These are phyloP conservation scores for Synchytrium microbalum DNA, from an alignment of 371 early-diverging fungal species.

Conservation along the genomic window DNA sequence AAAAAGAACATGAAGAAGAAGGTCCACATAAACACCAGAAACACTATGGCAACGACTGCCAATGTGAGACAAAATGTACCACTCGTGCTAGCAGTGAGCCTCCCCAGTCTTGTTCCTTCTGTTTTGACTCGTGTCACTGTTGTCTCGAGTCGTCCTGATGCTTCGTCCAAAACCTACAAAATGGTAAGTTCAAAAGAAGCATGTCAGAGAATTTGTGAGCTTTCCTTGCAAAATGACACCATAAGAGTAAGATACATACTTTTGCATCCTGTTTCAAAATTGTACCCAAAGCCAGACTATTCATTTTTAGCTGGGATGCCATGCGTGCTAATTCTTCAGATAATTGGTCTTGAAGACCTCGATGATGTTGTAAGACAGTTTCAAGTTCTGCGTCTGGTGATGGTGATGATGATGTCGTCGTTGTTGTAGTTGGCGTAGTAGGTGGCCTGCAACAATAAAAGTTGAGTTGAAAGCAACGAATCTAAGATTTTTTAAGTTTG, in stretches of 20 bases:
- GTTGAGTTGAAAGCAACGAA: not conserved
- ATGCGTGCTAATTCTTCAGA: conserved; percentile 55
- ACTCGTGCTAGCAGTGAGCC: conserved; percentile 54
- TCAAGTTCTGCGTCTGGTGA: conserved; percentile 19
- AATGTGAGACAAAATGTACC: conserved; percentile 62
- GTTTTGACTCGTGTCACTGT: conserved; percentile 42
- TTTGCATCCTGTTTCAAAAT: conserved; percentile 49
- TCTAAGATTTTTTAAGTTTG: not conserved
- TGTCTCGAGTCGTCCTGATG: conserved; percentile 40
- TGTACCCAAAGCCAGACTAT: conserved; percentile 54
- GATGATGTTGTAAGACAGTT: conserved; percentile 53
- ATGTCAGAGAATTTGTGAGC: too few relatives aligned
- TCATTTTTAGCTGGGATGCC: conserved; percentile 57
- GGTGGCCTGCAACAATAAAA: too few relatives aligned
- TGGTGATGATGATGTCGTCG: not conserved
- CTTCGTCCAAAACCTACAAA: conserved; percentile 40
- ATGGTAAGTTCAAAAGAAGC: too few relatives aligned
- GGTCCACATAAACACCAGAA: conserved; percentile 55
- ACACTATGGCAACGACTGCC: conserved; percentile 52
- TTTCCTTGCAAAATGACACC: not conserved
- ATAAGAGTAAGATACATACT: conserved; percentile 17
- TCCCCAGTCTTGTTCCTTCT: conserved; percentile 47
- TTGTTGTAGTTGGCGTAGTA: not conserved
- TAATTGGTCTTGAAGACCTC: conserved; percentile 58
- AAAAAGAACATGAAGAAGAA: conserved; percentile 48